Evolutionary conservation across 805 yeast species (phyloP), one percentile per base, ranked within the genome.

Genomic region (Saccharomycopsis sp.): DNA sequence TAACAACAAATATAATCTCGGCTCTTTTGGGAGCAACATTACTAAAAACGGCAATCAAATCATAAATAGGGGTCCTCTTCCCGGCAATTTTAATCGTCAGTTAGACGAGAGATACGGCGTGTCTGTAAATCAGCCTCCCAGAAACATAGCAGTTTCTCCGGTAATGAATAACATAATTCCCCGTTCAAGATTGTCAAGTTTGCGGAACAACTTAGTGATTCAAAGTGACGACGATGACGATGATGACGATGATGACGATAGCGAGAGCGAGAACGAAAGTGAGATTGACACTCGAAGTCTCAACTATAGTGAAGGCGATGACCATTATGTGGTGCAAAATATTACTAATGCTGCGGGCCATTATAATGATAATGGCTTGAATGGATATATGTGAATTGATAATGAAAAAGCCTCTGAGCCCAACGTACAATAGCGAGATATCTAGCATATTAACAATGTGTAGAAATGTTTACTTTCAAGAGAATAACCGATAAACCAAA

Each of bases 181-280:
- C 12, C 44, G 44, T 37, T 37, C 44, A 44, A 44, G 21, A 18
- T 12, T 20, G 16, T 44, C 48, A 7, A 44, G 16, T 12, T 12
- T 44, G 16, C 47, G 55, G 12, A 52, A 37, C n/a, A 29, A 18
- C 15, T 34, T 52, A 24, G 40, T 54, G 16, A 40, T 57, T 2
- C 60, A 57, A 29, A 57, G 60, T 16, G 60, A 57, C 21, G 59
- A 57, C 21, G 60, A 57, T 34, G 59, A 56, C 44, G 60, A 57
- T 34, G 60, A 57, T n/a, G 60, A 57, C 5, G 59, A 51, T 5
- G 24, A 56, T 14, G 48, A 56, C 46, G 54, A 40, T 29, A 23
- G 18, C 2, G 18, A 29, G 9, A 46, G 37, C 20, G 53, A 29
- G 2, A 48, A 44, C 4, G 18, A 44, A 16, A 44, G 48, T 44